Evolutionary conservation across 768 basidiomycete genomes (phyloP).

Genomic region (Clavulina sp.): DNA sequence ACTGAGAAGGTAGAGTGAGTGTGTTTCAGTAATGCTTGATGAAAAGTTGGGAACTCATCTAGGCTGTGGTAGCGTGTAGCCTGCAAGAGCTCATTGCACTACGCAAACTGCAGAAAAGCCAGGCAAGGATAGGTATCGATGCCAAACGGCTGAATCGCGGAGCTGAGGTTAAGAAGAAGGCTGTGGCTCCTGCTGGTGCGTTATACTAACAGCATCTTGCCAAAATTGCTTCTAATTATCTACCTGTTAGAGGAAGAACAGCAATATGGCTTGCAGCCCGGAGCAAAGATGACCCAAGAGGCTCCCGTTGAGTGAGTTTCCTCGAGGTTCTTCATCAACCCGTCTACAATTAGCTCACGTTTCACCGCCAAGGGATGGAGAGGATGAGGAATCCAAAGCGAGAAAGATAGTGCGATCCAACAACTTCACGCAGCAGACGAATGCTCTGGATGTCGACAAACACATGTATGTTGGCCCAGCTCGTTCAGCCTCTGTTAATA

Average conservation of each 20-base stretch:
- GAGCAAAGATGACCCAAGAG: constrained; percentile 21
- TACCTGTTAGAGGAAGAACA: constrained; percentile 9
- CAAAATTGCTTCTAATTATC: too few species aligned
- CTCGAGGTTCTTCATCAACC: not conserved
- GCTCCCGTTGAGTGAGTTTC: constrained; percentile 45
- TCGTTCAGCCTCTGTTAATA: not conserved
- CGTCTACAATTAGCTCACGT: not conserved
- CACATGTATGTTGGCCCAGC: constrained; percentile 55
- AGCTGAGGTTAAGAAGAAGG: constrained; percentile 34
- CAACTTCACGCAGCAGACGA: constrained; percentile 97
- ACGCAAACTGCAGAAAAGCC: constrained; percentile 49
- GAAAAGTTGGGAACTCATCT: not conserved
- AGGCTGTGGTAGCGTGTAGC: constrained; percentile 21
- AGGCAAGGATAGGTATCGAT: constrained; percentile 79
- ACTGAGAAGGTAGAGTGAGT: constrained; percentile 3
- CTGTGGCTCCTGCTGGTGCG: too few species aligned
- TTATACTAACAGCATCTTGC: constrained; percentile 34
- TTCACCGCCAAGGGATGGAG: constrained; percentile 8
- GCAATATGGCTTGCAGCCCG: constrained; percentile 14
- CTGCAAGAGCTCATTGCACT: constrained; percentile 73
- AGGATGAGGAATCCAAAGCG: constrained; percentile 51
- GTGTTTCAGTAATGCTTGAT: not conserved
- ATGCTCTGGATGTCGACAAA: constrained; percentile 89
- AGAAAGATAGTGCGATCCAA: constrained; percentile 61
- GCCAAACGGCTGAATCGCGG: constrained; percentile 47